Percentiles rank a stretch among this genome's conserved stretches.
Conservation (phyloP, 345 rosid genomes). For the Fremontodendron californicum region DNA sequence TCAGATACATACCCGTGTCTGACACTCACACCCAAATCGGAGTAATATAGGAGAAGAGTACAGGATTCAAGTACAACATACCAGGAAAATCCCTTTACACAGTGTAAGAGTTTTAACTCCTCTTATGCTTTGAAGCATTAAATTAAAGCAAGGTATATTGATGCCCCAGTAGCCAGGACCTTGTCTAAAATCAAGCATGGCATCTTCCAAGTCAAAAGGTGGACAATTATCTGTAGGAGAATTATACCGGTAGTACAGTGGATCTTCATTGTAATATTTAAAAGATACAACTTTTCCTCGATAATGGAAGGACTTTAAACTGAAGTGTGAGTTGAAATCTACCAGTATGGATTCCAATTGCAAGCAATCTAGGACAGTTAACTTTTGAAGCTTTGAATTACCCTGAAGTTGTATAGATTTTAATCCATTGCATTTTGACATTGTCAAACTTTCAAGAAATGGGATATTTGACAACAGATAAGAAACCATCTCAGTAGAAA, state of each 20-base stretch:
- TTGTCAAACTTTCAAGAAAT: neutral
- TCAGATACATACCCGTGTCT: too few species aligned
- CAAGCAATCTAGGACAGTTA: neutral
- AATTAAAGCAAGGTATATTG: constrained; percentile 24
- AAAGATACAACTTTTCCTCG: neutral
- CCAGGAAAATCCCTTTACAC: constrained; percentile 58
- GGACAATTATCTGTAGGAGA: neutral
- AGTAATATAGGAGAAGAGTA: too few species aligned
- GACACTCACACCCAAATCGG: too few species aligned
- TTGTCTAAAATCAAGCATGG: constrained; percentile 40
- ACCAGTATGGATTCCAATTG: neutral
- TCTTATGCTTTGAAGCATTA: constrained; percentile 44
- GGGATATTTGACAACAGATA: neutral
- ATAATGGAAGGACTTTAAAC: neutral
- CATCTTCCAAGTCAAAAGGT: neutral
- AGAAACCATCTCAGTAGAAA: neutral
- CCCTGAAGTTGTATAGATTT: neutral
- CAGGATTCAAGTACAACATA: too few species aligned
- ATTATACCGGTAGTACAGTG: neutral
- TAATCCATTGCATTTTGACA: neutral
- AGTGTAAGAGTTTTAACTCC: constrained; percentile 45
- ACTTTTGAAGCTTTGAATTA: neutral
- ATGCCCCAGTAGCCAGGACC: constrained; percentile 35
- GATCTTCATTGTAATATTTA: neutral
- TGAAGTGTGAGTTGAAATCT: neutral